phyloP scores from a whole-genome alignment of 179 eudicot genomes.

The Nepenthes alata region DNA sequence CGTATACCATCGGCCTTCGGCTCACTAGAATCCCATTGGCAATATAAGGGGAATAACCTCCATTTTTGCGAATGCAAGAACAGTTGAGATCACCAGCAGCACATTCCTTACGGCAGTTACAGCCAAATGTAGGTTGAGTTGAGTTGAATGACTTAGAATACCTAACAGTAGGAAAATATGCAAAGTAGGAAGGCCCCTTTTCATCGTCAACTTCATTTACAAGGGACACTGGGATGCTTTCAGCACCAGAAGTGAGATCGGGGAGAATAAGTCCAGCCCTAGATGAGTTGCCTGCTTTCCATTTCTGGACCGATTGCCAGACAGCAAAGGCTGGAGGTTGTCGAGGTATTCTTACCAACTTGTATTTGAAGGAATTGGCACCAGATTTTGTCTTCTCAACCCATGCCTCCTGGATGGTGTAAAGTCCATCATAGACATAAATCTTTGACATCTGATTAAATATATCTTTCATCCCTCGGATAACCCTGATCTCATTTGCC shows the following conservation, averaged over 20 bases:
- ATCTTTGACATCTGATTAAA: slow-evolving; percentile 24
- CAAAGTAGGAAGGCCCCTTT: slow-evolving; percentile 51
- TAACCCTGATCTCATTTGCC: slow-evolving; percentile 34
- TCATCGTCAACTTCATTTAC: slow-evolving; percentile 54
- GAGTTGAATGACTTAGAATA: slow-evolving; percentile 25
- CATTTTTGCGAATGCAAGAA: slow-evolving; percentile 38
- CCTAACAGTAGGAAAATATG: slow-evolving; percentile 27
- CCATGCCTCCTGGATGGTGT: slow-evolving; percentile 52
- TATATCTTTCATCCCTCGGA: slow-evolving; percentile 32
- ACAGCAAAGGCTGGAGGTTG: slow-evolving; percentile 46
- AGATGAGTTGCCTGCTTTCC: slow-evolving; percentile 32
- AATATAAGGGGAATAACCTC: slow-evolving; percentile 30
- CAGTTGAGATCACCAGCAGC: slow-evolving; percentile 40
- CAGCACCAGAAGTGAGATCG: slow-evolving; percentile 49
- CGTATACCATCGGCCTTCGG: slow-evolving; percentile 26
- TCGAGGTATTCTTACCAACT: slow-evolving; percentile 34
- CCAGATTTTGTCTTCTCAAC: slow-evolving; percentile 41
- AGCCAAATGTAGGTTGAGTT: slow-evolving; percentile 22
- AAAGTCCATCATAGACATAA: slow-evolving; percentile 54
- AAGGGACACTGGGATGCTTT: slow-evolving; percentile 35
- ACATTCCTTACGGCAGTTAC: slow-evolving; percentile 38
- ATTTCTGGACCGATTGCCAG: slow-evolving; percentile 56
- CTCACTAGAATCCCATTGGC: slow-evolving; percentile 28
- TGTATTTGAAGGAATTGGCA: slow-evolving; percentile 47
- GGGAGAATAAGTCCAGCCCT: slow-evolving; percentile 48